Base-by-base conservation (phyloP, 768 basidiomycete species). In the Candolleomyces eurysporus region DNA sequence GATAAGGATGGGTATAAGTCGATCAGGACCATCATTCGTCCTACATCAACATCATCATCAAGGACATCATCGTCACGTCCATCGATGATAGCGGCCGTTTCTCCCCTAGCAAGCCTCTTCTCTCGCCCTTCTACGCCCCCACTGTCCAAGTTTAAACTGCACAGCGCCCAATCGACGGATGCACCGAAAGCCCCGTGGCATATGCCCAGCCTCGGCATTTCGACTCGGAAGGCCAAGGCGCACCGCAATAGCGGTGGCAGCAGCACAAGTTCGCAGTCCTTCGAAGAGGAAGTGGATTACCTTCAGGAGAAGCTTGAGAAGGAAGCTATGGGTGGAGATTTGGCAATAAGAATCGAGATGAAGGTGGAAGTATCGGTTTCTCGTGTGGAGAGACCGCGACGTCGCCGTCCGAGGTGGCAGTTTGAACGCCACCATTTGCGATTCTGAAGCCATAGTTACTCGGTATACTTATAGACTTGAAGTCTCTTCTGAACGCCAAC, bases 221-320 rank as follows among this genome's bases (percentile, higher is more conserved):
- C 36, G 5, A 32, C 31, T 11, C 11, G 54, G 54, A 56, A 56
- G 40, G 36, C 36, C 36, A 36, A 3, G 36, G 36, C 36, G 6
- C 54, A 56, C 11, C 45, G 17, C 45, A 17, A 1, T 17, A 46
- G 45, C 16, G 14, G 39, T 43, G 32, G 52, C 30, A 31, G 31
- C 19, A 53, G 49, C 26, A 51, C 30, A 53, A 53, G 52, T 32
- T 53, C 52, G 5, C 52, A 53, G 26, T 53, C 52, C 11, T 54
- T 56, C 22, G 54, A 56, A 43, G 54, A 56, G 43, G 54, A 56
- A 40, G 40, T 56, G 39, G 54, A 56, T 56, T 56, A 56, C 54
- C 39, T 56, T n/a, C 54, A 56, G 40, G 36, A 36, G 54, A 56
- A 56, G 54, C 54, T 56, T 10, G 54, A 56, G 40, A 56, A 56